phyloP scores from a whole-genome alignment of 129 eudicot species.

The Lactuca sativa region DNA sequence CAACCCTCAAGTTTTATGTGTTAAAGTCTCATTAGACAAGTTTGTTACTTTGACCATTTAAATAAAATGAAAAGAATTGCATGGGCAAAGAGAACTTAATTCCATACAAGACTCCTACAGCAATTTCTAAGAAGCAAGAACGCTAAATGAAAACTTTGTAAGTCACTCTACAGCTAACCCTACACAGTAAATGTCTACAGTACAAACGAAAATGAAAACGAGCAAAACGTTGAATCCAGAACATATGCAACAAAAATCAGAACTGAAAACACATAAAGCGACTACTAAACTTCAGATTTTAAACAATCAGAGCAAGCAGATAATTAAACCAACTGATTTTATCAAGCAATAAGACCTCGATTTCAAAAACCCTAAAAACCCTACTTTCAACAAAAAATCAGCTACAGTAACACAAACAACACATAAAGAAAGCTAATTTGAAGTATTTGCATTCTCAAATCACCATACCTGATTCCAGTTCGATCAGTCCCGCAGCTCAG shows the following conservation, averaged over 20 bases:
- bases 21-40: too few relatives aligned
- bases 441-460: constrained; percentile 7
- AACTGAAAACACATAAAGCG: not conserved
- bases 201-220: not conserved
- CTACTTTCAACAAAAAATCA: constrained; percentile 20
- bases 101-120: not conserved
- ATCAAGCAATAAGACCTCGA: constrained; percentile 13
- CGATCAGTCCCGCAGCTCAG: constrained; percentile 14
- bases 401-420: constrained; percentile 4
- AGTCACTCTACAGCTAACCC: not conserved
- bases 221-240: constrained; percentile 7
- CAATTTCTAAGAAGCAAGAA: not conserved
- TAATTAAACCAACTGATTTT: not conserved
- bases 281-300: constrained; percentile 9
- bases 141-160: not conserved
- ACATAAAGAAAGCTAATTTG: constrained; percentile 11
- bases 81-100: too few relatives aligned
- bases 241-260: not conserved
- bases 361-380: constrained; percentile 37
- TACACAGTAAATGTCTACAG: not conserved
- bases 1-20: too few relatives aligned
- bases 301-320: not conserved
- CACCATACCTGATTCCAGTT: constrained; percentile 16
- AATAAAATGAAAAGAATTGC: too few relatives aligned
- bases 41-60: too few relatives aligned